Conservation (phyloP, 2,329 filamentous ascomycete species). For the Geosmithia flava region DNA sequence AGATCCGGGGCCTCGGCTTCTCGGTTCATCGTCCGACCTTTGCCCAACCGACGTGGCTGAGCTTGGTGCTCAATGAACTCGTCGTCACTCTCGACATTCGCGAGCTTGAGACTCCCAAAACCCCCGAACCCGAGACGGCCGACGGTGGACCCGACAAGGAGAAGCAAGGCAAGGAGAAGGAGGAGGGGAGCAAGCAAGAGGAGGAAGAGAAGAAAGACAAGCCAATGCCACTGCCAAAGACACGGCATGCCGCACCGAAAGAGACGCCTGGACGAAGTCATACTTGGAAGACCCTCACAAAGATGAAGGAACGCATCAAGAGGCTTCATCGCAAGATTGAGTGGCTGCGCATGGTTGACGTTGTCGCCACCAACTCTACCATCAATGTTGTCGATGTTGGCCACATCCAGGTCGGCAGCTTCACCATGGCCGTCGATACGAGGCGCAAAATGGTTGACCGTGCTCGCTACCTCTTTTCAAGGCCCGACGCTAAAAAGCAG, state of each 20-base stretch:
- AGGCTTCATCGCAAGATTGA: conserved; percentile 73
- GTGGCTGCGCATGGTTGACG: conserved; percentile 81
- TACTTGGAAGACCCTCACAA: conserved; percentile 70
- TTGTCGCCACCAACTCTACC: conserved; percentile 71
- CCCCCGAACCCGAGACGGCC: conserved; percentile 8
- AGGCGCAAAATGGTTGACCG: conserved; percentile 83
- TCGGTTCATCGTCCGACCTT: conserved; percentile 90
- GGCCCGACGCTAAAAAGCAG: conserved; percentile 44
- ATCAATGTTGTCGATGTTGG: conserved; percentile 72
- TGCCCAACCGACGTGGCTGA: conserved; percentile 93
- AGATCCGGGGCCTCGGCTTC: conserved; percentile 79
- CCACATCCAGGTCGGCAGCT: conserved; percentile 69
- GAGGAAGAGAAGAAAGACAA: conserved; percentile 7
- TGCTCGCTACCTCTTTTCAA: conserved; percentile 76
- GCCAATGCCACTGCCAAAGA: conserved; percentile 12
- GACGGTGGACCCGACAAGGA: conserved; percentile 8
- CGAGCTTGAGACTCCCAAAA: conserved; percentile 42
- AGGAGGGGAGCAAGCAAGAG: conserved; percentile 10
- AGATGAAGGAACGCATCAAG: conserved; percentile 76
- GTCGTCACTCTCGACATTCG: conserved; percentile 71
- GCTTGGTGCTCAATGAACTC: conserved; percentile 75
- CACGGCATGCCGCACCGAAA: neutral
- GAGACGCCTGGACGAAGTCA: conserved; percentile 40
- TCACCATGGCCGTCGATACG: conserved; percentile 83
- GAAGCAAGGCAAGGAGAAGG: conserved; percentile 10